Conservation (phyloP, 2,329 filamentous ascomycete genomes). For the Alternaria metachromatica region DNA sequence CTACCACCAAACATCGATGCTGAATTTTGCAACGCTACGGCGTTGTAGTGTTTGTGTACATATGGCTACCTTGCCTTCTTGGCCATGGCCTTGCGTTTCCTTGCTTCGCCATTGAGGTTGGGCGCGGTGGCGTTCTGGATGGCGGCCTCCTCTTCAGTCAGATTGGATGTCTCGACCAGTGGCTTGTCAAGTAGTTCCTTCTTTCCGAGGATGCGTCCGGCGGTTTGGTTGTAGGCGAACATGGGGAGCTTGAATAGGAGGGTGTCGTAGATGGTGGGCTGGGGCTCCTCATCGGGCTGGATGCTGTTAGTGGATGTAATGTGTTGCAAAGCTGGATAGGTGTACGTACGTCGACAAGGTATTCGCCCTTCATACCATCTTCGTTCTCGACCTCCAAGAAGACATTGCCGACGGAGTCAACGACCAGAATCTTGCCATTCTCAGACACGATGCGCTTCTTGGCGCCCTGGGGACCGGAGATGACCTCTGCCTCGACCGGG, state of each 20-base stretch:
- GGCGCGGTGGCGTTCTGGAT: conserved; percentile 52
- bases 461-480: conserved; percentile 70
- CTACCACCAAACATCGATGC: conserved; percentile 1
- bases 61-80: conserved; percentile 31
- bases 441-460: conserved; percentile 90
- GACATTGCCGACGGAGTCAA: conserved; percentile 90
- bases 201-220: conserved; percentile 53
- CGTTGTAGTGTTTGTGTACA: not conserved
- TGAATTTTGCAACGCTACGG: not conserved
- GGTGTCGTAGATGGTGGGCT: conserved; percentile 81
- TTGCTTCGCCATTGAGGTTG: conserved; percentile 55
- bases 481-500: conserved; percentile 59
- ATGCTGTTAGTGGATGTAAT: conserved; percentile 21
- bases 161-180: conserved; percentile 45
- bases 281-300: conserved; percentile 78
- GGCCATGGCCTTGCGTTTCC: conserved; percentile 48
- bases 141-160: conserved; percentile 48
- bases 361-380: conserved; percentile 83
- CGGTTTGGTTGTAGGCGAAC: conserved; percentile 67
- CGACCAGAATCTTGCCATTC: conserved; percentile 93
- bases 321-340: not conserved
- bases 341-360: conserved; percentile 76
- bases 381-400: conserved; percentile 93
- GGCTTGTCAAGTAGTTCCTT: conserved; percentile 46
- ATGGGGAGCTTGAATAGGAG: conserved; percentile 79